Evolutionary conservation across 108 stramenopile species (phyloP).

Genomic region (Seminavis robusta): DNA sequence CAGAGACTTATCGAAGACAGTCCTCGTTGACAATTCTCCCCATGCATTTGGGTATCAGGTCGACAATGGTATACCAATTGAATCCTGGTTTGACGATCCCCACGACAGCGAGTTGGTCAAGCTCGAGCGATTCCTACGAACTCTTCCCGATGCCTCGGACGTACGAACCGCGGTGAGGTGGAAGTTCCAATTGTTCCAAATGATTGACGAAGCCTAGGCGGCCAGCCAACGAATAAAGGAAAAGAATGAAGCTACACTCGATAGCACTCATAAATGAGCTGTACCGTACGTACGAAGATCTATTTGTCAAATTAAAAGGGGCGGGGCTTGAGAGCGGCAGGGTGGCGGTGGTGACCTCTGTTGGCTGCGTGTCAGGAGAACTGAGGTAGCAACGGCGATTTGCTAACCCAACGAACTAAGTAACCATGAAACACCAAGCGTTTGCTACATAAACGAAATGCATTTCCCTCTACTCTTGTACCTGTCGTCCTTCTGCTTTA

Average conservation of each 20-base stretch:
- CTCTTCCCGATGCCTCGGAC: conserved; percentile 73
- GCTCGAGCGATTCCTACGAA: conserved; percentile 82
- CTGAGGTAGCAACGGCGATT: too few species aligned
- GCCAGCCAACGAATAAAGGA: background rate
- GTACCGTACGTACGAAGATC: too few species aligned
- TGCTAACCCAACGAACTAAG: too few species aligned
- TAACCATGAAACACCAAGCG: too few species aligned
- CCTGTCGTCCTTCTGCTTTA: too few species aligned
- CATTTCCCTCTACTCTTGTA: too few species aligned
- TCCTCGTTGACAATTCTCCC: conserved; percentile 95
- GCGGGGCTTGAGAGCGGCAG: too few species aligned
- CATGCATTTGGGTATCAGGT: conserved; percentile 92
- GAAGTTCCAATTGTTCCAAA: conserved; percentile 59
- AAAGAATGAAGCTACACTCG: background rate
- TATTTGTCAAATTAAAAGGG: too few species aligned
- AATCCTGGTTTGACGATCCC: conserved; percentile 96
- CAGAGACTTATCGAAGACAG: conserved; percentile 74
- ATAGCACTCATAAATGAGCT: background rate
- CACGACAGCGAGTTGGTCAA: conserved; percentile 89
- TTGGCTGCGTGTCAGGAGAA: too few species aligned
- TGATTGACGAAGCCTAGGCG: conserved; percentile 45
- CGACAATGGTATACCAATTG: conserved; percentile 98
- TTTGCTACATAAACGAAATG: too few species aligned
- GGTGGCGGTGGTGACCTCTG: too few species aligned
- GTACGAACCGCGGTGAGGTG: conserved; percentile 67